These are phyloP conservation scores for Gigaspora rosea DNA, from an alignment of 192 early-diverging fungal genomes.

Conservation along the genomic window DNA sequence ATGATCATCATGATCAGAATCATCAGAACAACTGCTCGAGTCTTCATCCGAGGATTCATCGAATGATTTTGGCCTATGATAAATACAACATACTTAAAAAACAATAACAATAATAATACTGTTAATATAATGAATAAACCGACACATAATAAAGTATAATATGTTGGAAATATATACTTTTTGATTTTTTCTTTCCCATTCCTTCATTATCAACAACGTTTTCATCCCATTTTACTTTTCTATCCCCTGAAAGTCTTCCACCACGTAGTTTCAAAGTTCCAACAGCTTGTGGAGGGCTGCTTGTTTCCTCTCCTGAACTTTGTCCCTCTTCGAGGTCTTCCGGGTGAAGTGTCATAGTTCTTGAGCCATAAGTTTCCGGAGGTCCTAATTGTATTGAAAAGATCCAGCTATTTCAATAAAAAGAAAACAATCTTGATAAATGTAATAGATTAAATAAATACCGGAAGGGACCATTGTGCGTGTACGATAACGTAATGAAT, in stretches of 20 bases:
- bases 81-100: constrained; percentile 68
- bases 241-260: constrained; percentile 34
- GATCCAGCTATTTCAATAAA: neutral
- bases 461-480: neutral
- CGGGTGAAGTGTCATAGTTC: constrained; percentile 35
- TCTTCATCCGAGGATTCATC: constrained; percentile 46
- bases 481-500: constrained; percentile 3
- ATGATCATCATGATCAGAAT: neutral
- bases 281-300: neutral
- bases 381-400: neutral
- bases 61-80: constrained; percentile 51
- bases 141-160: neutral
- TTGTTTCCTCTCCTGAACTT: neutral
- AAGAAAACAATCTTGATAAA: neutral
- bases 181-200: constrained; percentile 62
- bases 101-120: neutral
- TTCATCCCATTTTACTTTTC: constrained; percentile 62
- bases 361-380: constrained; percentile 32
- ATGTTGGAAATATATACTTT: constrained; percentile 42
- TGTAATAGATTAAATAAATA: neutral
- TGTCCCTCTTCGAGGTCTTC: neutral
- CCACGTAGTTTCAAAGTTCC: constrained; percentile 55
- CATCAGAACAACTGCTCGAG: constrained; percentile 24
- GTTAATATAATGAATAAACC: neutral
- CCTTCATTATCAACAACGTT: constrained; percentile 67